Evolutionary conservation across 805 yeast species (phyloP).

Genomic region (Lachancea waltii): DNA sequence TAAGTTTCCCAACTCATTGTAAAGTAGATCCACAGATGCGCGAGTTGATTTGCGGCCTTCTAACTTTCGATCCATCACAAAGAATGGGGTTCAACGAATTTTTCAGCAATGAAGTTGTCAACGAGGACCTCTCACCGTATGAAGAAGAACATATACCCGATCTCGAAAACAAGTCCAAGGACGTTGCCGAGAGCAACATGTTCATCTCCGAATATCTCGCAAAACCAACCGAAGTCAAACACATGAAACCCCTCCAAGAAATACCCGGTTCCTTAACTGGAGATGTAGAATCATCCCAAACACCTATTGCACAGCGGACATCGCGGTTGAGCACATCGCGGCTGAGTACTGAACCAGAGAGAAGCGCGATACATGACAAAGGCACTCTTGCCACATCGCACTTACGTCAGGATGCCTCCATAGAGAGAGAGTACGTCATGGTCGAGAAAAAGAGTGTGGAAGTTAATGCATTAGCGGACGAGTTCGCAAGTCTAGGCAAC

Average conservation of each 20-base stretch:
- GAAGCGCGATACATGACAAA: slow-evolving; percentile 4
- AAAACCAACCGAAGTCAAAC: slow-evolving; percentile 20
- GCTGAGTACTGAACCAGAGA: slow-evolving; percentile 5
- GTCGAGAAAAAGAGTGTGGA: slow-evolving; percentile 93
- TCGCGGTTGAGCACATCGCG: slow-evolving; percentile 16
- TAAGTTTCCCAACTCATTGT: slow-evolving; percentile 66
- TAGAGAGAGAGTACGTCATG: slow-evolving; percentile 86
- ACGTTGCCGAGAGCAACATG: slow-evolving; percentile 61
- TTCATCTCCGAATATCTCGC: slow-evolving; percentile 77
- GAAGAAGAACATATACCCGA: slow-evolving; percentile 38
- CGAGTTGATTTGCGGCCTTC: slow-evolving; percentile 62
- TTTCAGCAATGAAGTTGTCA: slow-evolving; percentile 65
- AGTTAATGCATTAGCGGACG: slow-evolving; percentile 93
- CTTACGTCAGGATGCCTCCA: slow-evolving; percentile 40
- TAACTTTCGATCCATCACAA: slow-evolving; percentile 80
- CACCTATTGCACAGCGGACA: background rate
- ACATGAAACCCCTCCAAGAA: slow-evolving; percentile 7
- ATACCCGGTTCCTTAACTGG: slow-evolving; percentile 14
- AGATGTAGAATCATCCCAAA: slow-evolving; percentile 3
- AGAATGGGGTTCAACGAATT: slow-evolving; percentile 86
- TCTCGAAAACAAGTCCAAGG: slow-evolving; percentile 56
- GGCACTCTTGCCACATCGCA: background rate
- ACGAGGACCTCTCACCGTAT: slow-evolving; percentile 39
- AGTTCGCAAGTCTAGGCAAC: slow-evolving; percentile 58
- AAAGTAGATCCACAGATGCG: slow-evolving; percentile 60